Conservation (phyloP, 2,329 filamentous ascomycete species). For the Aureobasidium sp. region DNA sequence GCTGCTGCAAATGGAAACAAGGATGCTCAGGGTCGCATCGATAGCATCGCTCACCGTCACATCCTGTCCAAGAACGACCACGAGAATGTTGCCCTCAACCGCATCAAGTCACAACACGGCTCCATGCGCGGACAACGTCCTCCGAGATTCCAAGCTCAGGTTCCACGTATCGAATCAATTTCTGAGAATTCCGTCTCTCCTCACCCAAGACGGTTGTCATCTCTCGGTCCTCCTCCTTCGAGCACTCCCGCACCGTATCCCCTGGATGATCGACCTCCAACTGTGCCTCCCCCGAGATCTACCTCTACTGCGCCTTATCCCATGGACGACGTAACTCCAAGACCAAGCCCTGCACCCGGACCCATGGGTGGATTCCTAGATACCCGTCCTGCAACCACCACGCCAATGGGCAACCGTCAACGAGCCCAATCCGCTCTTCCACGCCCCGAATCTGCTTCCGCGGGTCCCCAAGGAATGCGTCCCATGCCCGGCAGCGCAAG, state of each 20-base stretch:
- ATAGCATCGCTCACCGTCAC: slow-evolving; percentile 75
- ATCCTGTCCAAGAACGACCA: slow-evolving; percentile 79
- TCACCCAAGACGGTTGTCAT: slow-evolving; percentile 27
- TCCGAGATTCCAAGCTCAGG: slow-evolving; percentile 34
- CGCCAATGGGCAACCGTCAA: slow-evolving; percentile 42
- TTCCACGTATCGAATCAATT: slow-evolving; percentile 34
- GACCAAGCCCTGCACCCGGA: neutral
- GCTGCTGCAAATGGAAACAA: slow-evolving; percentile 87
- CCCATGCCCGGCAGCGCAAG: neutral
- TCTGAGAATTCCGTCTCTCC: slow-evolving; percentile 34
- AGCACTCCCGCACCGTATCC: slow-evolving; percentile 26
- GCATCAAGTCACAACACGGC: slow-evolving; percentile 60
- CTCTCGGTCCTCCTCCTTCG: slow-evolving; percentile 14
- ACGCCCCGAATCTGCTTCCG: slow-evolving; percentile 25
- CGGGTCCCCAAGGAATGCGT: neutral
- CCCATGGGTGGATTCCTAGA: slow-evolving; percentile 23
- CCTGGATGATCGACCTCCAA: slow-evolving; percentile 36
- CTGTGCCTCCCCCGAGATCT: slow-evolving; percentile 47
- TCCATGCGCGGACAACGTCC: slow-evolving; percentile 45
- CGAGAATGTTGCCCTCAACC: slow-evolving; percentile 79
- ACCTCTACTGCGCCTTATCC: slow-evolving; percentile 63
- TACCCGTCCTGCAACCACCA: slow-evolving; percentile 41
- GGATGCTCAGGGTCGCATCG: slow-evolving; percentile 74
- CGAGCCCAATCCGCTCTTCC: slow-evolving; percentile 47
- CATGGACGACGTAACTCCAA: slow-evolving; percentile 54